phyloP scores from a whole-genome alignment of 2,329 filamentous ascomycete species.

The Monilinia fructicola region DNA sequence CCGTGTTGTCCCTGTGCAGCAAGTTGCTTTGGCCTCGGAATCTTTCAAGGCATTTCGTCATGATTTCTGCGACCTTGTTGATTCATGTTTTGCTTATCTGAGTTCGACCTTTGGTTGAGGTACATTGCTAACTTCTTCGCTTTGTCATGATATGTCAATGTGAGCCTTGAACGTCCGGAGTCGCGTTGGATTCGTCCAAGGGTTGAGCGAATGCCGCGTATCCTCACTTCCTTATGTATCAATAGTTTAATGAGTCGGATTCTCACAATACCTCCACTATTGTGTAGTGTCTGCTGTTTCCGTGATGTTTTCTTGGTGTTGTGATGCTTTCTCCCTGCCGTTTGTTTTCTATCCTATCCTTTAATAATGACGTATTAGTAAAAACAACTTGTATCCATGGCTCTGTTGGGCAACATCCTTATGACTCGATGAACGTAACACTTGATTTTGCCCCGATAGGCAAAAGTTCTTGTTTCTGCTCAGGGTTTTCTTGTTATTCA shows the following conservation, averaged over 20 bases:
- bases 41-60: neutral
- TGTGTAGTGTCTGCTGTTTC: neutral
- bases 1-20: neutral
- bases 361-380: neutral
- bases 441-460: neutral
- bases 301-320: neutral
- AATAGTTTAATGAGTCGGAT: neutral
- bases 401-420: neutral
- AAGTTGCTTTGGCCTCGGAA: neutral
- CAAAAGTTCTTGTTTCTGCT: neutral
- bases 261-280: neutral
- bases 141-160: neutral
- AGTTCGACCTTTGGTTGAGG: neutral
- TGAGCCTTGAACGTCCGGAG: neutral
- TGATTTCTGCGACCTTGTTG: neutral
- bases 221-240: neutral
- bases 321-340: neutral
- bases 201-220: neutral
- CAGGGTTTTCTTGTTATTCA: neutral
- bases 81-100: neutral
- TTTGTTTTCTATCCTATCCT: neutral
- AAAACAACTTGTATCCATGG: neutral
- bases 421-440: neutral
- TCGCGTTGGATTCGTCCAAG: neutral
- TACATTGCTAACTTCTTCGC: neutral